phyloP scores from a whole-genome alignment of 1,139 yeast genomes.

The Hansenula sp. region DNA sequence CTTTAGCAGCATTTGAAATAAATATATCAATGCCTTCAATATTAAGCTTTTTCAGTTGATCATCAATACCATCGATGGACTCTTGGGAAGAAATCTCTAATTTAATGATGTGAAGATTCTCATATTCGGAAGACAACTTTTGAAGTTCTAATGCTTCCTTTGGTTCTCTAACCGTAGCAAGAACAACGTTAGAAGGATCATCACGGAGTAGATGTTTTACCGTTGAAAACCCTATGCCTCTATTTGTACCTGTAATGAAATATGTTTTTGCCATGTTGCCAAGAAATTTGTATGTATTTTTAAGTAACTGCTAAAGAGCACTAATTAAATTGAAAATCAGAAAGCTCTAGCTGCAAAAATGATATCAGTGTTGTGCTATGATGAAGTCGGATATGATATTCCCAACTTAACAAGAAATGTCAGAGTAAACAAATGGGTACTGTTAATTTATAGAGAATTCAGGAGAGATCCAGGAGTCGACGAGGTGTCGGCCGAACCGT shows the following conservation, averaged over 20 bases:
- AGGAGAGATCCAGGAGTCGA: too few species aligned
- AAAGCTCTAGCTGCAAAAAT: too few species aligned
- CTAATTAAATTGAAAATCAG: too few species aligned
- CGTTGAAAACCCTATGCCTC: slow-evolving; percentile 14
- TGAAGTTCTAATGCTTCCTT: slow-evolving; percentile 4
- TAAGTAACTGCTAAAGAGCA: too few species aligned
- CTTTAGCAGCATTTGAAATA: slow-evolving; percentile 8
- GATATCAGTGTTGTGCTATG: too few species aligned
- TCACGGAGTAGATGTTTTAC: slow-evolving; percentile 4
- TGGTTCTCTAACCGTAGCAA: slow-evolving; percentile 10
- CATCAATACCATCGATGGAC: slow-evolving; percentile 5
- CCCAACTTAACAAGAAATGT: too few species aligned
- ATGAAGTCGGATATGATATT: too few species aligned
- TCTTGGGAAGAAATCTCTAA: slow-evolving; percentile 8
- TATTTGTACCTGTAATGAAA: slow-evolving; percentile 15
- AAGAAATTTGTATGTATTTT: too few species aligned
- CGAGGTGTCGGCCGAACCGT: too few species aligned
- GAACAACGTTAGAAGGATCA: slow-evolving; percentile 1
- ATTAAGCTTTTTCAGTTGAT: slow-evolving; percentile 2
- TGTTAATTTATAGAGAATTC: too few species aligned
- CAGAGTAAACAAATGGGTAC: too few species aligned
- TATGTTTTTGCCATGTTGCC: slow-evolving; percentile 1
- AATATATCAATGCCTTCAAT: slow-evolving; percentile 12
- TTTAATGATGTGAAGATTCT: slow-evolving; percentile 7
- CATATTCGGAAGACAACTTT: neutral